Conservation (phyloP, 2,329 filamentous ascomycete genomes). For the Zasmidium angulare region DNA sequence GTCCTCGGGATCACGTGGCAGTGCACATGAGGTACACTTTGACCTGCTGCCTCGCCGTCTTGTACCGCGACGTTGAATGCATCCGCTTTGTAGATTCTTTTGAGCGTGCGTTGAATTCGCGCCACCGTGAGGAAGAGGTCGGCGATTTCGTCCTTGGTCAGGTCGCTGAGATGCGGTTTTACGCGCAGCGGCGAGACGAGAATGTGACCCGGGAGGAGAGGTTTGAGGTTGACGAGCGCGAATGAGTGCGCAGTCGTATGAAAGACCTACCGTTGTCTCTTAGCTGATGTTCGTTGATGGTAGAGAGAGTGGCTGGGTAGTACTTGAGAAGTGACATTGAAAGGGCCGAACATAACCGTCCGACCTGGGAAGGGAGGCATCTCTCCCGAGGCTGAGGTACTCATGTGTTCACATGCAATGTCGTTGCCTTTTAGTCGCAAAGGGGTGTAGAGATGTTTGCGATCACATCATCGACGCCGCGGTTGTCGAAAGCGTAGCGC, state of each 20-base stretch:
- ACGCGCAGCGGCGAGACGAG: slow-evolving; percentile 77
- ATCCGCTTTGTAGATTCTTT: slow-evolving; percentile 61
- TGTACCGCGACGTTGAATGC: slow-evolving; percentile 95
- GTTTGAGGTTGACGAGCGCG: slow-evolving; percentile 93
- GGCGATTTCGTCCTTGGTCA: slow-evolving; percentile 68
- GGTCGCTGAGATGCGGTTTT: slow-evolving; percentile 68
- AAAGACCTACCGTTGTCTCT: slow-evolving; percentile 67
- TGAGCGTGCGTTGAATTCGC: slow-evolving; percentile 73
- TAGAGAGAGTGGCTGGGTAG: slow-evolving; percentile 7
- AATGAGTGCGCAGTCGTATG: slow-evolving; percentile 76
- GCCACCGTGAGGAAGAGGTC: slow-evolving; percentile 83
- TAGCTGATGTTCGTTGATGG: slow-evolving; percentile 6
- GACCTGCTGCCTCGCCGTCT: slow-evolving; percentile 84
- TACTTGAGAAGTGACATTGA: slow-evolving; percentile 48
- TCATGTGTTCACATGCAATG: slow-evolving; percentile 13
- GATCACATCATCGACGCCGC: background rate
- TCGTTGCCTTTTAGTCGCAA: too few relatives aligned
- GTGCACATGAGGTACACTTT: slow-evolving; percentile 92
- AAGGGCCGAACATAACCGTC: slow-evolving; percentile 44
- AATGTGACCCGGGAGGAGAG: slow-evolving; percentile 87
- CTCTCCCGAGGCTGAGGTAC: background rate
- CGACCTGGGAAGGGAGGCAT: slow-evolving; percentile 40
- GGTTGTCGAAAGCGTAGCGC: background rate
- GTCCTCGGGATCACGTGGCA: slow-evolving; percentile 83
- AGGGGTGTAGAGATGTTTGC: too few relatives aligned